phyloP scores from a whole-genome alignment of 2,329 filamentous ascomycete genomes.

The Stachybotrys chlorohalonatus region DNA sequence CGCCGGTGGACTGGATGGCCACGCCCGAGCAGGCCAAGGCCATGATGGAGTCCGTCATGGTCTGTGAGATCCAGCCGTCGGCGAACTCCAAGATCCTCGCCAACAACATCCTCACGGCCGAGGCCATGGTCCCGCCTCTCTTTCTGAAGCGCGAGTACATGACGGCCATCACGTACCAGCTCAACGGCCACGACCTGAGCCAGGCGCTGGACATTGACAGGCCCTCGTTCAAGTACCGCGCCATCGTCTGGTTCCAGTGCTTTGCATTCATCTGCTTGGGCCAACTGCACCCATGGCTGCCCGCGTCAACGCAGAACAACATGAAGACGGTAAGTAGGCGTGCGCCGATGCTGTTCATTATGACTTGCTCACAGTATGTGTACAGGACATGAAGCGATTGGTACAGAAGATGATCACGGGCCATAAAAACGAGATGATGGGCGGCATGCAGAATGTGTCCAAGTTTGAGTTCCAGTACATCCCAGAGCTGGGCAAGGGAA shows the following conservation, averaged over 20 bases:
- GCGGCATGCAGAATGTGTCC: neutral
- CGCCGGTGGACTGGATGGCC: conserved; percentile 52
- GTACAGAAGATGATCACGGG: conserved; percentile 40
- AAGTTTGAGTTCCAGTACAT: conserved; percentile 65
- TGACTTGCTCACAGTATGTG: neutral
- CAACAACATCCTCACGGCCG: conserved; percentile 63
- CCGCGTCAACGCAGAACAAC: conserved; percentile 7
- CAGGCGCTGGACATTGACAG: conserved; percentile 49
- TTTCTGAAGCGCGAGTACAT: conserved; percentile 59
- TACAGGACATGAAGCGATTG: neutral
- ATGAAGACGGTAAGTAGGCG: neutral
- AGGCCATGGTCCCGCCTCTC: conserved; percentile 57
- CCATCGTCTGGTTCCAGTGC: conserved; percentile 55
- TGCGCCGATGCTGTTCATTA: neutral
- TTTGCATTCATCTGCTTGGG: conserved; percentile 51
- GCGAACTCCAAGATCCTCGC: conserved; percentile 55
- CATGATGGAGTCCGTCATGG: conserved; percentile 59
- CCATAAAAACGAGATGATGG: conserved; percentile 28
- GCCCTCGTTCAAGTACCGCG: conserved; percentile 48
- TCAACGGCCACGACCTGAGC: conserved; percentile 58
- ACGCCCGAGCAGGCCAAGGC: conserved; percentile 45
- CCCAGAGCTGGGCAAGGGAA: conserved; percentile 33
- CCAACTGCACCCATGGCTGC: conserved; percentile 32
- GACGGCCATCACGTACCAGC: conserved; percentile 56
- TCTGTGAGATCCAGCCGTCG: conserved; percentile 58